These are phyloP conservation scores for Mycena maculata DNA, from an alignment of 768 basidiomycete genomes.

Conservation along the genomic window DNA sequence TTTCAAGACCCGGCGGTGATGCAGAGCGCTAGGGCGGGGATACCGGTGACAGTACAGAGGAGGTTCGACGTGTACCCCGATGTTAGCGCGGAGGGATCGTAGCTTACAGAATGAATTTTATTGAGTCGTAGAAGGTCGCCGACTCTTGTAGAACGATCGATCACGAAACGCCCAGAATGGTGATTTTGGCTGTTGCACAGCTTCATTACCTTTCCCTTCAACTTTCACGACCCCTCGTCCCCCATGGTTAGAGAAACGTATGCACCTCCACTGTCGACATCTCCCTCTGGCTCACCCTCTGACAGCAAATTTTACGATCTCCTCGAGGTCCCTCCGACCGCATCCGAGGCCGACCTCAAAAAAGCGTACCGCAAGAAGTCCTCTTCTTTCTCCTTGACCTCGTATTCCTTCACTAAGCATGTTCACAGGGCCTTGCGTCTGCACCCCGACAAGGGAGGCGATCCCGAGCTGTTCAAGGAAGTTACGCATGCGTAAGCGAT, in stretches of 20 bases:
- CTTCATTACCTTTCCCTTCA: conserved; percentile 24
- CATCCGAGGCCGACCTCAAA: conserved; percentile 88
- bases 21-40: conserved; percentile 76
- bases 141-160: conserved; percentile 18
- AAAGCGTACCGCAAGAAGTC: conserved; percentile 97
- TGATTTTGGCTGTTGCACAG: conserved; percentile 15
- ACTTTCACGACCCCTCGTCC: conserved; percentile 11
- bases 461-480: conserved; percentile 97
- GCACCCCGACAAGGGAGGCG: conserved; percentile 95
- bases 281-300: conserved; percentile 23
- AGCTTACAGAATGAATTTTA: neutral
- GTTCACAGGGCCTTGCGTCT: conserved; percentile 77
- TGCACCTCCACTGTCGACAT: conserved; percentile 34
- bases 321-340: conserved; percentile 83
- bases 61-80: conserved; percentile 94
- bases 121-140: conserved; percentile 5
- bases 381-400: conserved; percentile 9
- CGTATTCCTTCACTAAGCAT: conserved; percentile 23
- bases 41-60: conserved; percentile 92
- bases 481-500: conserved; percentile 91
- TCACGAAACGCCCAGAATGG: conserved; percentile 8
- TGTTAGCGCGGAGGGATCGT: conserved; percentile 53
- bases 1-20: conserved; percentile 63
- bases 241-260: conserved; percentile 81
- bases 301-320: conserved; percentile 92